Base-by-base conservation (phyloP, 441 rosid species). In the Mallotus japonicus region DNA sequence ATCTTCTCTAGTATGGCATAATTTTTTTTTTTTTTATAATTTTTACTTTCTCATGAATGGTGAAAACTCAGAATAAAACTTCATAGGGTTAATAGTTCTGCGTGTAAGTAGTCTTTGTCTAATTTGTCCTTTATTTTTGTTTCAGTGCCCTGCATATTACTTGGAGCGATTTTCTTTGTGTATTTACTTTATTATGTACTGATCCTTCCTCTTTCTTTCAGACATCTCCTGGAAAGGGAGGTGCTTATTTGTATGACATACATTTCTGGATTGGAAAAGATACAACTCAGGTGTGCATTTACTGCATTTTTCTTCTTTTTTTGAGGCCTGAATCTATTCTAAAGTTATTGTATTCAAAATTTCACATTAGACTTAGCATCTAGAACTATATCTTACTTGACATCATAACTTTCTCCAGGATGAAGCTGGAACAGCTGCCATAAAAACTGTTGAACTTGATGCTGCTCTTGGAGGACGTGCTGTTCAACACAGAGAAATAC, bases 251-350 rank as follows among this genome's bases (percentile, higher is more conserved):
- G 66, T 89, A 84, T 77, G 98, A 96, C 79, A 87, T 93, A 75
- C 98, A 96, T 86, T 96, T 93, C 82, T 96, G 99, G 99, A 87
- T 96, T 77, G 99, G 99, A 72, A 93, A 86, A 87, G 99, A 96
- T 79, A 86, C 98, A 50, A 93, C 90, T 78, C 99, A 96, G 98
- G 99, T 93, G 61, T 68, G 69, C 75, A 62, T 78, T 75, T 65
- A 64, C 54, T 46, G 19, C 65, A 17, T 63, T 58, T 57, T 64
- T 69, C 62, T 47, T 17, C 46, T 66, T 74, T 70, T 53, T 72
- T 50, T 51, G 67, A 40, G 10, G 34, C 42, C 6, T 75, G 32
- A 53, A 53, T 70, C 19, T 46, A 37, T 50, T 66, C 17, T 60
- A 10, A n/a, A 51, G 60, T 19, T 70, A 16, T 58, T 69, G 4